phyloP scores from a whole-genome alignment of 495 filamentous ascomycete species.

The Podospora comata region DNA sequence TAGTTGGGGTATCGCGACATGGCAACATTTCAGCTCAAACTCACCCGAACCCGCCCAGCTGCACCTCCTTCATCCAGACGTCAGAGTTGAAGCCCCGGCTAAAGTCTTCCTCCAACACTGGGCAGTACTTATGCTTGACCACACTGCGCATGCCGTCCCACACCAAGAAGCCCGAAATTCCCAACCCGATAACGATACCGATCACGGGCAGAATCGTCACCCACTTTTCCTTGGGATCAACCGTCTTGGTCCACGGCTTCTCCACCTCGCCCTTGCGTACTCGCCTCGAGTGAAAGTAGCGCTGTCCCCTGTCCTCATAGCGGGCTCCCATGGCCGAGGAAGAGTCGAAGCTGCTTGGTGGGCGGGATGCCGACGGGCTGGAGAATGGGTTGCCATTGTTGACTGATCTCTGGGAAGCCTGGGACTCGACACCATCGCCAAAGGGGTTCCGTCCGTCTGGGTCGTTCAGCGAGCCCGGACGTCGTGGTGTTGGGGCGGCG shows the following conservation, averaged over 20 bases:
- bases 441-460: slow-evolving; percentile 33
- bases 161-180: slow-evolving; percentile 62
- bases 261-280: slow-evolving; percentile 67
- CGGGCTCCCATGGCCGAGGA: slow-evolving; percentile 42
- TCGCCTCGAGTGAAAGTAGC: slow-evolving; percentile 74
- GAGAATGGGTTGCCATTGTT: slow-evolving; percentile 52
- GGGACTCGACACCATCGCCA: slow-evolving; percentile 36
- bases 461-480: slow-evolving; percentile 40
- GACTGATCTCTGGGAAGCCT: slow-evolving; percentile 31
- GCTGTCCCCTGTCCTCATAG: slow-evolving; percentile 32
- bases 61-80: slow-evolving; percentile 74
- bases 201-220: slow-evolving; percentile 72
- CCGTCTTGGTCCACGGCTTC: slow-evolving; percentile 65
- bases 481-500: slow-evolving; percentile 35
- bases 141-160: slow-evolving; percentile 68
- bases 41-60: slow-evolving; percentile 82
- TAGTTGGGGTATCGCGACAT: slow-evolving; percentile 12
- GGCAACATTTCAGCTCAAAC: slow-evolving; percentile 21
- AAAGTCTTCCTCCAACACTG: slow-evolving; percentile 68
- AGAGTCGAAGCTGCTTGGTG: slow-evolving; percentile 50
- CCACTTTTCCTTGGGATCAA: slow-evolving; percentile 80
- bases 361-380: slow-evolving; percentile 54
- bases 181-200: slow-evolving; percentile 63
- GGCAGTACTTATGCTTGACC: slow-evolving; percentile 70
- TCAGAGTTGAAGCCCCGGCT: slow-evolving; percentile 54